phyloP scores from a whole-genome alignment of 2,329 filamentous ascomycete genomes.

The Fusarium succisae region DNA sequence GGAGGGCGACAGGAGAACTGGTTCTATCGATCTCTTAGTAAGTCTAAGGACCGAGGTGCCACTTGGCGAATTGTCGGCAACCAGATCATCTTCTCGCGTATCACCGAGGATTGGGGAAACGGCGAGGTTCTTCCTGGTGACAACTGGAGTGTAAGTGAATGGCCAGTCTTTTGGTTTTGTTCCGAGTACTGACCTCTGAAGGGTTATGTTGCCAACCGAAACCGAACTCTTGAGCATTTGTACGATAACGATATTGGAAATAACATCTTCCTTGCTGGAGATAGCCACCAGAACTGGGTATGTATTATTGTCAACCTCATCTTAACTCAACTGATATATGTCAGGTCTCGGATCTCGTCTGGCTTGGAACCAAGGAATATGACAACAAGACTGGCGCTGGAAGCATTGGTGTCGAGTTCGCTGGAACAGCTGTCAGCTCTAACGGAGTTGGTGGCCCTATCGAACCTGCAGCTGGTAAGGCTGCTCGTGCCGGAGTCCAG shows the following conservation, averaged over 20 bases:
- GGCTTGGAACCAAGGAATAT: constrained; percentile 64
- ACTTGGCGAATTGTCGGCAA: constrained; percentile 77
- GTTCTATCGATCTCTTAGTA: constrained; percentile 70
- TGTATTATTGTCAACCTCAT: rapidly evolving
- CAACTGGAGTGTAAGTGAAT: constrained; percentile 44
- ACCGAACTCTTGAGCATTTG: constrained; percentile 73
- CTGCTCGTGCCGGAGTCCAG: constrained; percentile 34
- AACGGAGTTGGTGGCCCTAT: constrained; percentile 51
- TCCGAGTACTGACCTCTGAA: not conserved
- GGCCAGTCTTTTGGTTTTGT: rapidly evolving
- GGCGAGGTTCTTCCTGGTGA: constrained; percentile 43
- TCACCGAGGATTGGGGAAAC: constrained; percentile 48
- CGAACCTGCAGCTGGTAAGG: constrained; percentile 50
- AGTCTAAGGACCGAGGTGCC: constrained; percentile 70
- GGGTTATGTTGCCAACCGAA: constrained; percentile 75
- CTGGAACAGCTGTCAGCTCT: constrained; percentile 68
- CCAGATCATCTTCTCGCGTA: constrained; percentile 72
- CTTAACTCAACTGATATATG: constrained; percentile 23
- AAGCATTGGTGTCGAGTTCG: constrained; percentile 70
- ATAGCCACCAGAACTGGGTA: constrained; percentile 61
- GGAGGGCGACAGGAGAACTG: constrained; percentile 77
- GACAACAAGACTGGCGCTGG: constrained; percentile 62
- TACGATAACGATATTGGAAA: constrained; percentile 75
- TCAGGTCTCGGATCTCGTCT: constrained; percentile 67
- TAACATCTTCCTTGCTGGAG: constrained; percentile 77